Percentiles rank a stretch among this genome's conserved stretches.
Evolutionary conservation across 2,329 filamentous ascomycete species (phyloP).

Genomic region (Mollisiaceae sp.): DNA sequence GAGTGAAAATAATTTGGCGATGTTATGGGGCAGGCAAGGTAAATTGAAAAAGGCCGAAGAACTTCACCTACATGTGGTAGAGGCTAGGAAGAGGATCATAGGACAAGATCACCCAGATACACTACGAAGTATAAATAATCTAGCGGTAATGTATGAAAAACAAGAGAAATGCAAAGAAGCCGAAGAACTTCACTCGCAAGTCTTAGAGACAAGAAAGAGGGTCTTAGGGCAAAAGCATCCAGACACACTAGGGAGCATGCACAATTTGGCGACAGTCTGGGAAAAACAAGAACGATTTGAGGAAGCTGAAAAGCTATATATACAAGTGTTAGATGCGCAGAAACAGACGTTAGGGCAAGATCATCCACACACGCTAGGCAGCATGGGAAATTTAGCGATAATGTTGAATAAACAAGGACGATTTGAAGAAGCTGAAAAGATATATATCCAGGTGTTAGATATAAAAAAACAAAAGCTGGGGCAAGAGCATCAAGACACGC

Average conservation of each 20-base stretch:
- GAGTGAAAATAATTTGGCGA: slow-evolving; percentile 8
- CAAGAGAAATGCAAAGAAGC: background rate
- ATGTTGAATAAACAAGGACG: background rate
- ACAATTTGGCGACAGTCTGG: background rate
- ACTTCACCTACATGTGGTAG: background rate
- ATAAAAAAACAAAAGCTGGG: background rate
- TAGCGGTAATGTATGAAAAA: background rate
- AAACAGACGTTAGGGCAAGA: background rate
- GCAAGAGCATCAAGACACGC: background rate
- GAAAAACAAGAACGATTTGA: background rate
- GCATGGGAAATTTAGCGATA: background rate
- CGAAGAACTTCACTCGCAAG: background rate
- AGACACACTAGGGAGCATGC: background rate
- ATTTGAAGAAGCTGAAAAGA: background rate
- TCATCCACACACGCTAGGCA: background rate
- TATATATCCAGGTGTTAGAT: background rate
- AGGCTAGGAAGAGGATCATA: background rate
- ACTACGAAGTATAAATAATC: background rate
- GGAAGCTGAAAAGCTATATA: background rate
- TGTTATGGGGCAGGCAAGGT: background rate
- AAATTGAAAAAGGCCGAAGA: slow-evolving; percentile 14
- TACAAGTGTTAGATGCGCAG: background rate
- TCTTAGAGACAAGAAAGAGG: background rate
- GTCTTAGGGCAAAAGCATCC: background rate
- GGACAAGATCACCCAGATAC: background rate